These are phyloP conservation scores for Aspergillus asperescens DNA, from an alignment of 495 filamentous ascomycete species.

Conservation along the genomic window DNA sequence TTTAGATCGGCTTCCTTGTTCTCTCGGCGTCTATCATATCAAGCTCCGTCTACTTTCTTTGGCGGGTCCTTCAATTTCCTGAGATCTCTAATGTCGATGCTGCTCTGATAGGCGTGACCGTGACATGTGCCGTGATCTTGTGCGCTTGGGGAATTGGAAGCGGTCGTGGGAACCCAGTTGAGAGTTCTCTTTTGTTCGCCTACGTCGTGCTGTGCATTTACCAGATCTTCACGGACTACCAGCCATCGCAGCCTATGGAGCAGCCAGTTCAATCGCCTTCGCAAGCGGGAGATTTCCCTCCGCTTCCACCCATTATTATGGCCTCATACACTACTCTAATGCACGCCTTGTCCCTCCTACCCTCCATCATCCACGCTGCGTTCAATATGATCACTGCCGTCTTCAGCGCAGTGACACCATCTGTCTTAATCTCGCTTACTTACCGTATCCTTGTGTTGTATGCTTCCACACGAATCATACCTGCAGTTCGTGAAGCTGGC, in stretches of 20 bases:
- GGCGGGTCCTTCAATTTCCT: constrained; percentile 88
- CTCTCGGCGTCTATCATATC: constrained; percentile 86
- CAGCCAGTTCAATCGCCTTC: constrained; percentile 45
- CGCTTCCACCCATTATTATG: constrained; percentile 95
- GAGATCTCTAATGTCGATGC: constrained; percentile 92
- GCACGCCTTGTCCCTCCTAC: constrained; percentile 75
- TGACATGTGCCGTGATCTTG: constrained; percentile 86
- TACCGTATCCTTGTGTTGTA: constrained; percentile 94
- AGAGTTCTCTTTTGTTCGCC: constrained; percentile 92
- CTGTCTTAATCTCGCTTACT: constrained; percentile 85
- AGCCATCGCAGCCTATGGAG: constrained; percentile 61
- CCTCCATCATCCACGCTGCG: constrained; percentile 73
- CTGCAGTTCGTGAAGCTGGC: constrained; percentile 80
- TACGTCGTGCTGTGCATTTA: constrained; percentile 97
- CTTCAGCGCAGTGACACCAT: constrained; percentile 88
- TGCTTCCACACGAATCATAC: constrained; percentile 91
- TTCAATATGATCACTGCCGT: constrained; percentile 86
- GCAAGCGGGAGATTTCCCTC: constrained; percentile 76
- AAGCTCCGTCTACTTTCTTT: constrained; percentile 92
- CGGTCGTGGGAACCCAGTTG: constrained; percentile 90
- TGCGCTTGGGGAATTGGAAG: constrained; percentile 92
- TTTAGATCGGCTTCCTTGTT: constrained; percentile 79
- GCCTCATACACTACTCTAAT: constrained; percentile 92
- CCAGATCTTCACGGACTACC: constrained; percentile 98
- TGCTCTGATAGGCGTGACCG: constrained; percentile 81